Conservation (phyloP, 805 yeast species). For the Starmera quercuum region DNA sequence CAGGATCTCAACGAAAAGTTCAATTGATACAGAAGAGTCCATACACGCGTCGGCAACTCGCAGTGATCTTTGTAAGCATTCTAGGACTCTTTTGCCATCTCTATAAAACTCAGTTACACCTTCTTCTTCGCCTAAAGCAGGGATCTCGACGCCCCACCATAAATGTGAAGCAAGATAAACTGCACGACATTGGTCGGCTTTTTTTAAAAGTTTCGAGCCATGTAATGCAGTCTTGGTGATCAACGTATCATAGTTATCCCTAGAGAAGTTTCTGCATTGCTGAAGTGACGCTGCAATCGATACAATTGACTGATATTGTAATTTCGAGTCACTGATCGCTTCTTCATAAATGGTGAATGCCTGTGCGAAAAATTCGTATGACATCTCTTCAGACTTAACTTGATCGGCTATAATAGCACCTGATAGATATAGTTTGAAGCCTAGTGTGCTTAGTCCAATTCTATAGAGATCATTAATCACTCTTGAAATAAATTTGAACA, state of each 20-base stretch:
- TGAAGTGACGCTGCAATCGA: conserved; percentile 45
- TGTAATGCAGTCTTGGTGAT: conserved; percentile 82
- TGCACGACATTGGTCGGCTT: conserved; percentile 91
- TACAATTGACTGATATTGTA: conserved; percentile 46
- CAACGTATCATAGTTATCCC: conserved; percentile 71
- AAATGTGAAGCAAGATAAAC: conserved; percentile 83
- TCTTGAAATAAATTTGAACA: conserved; percentile 70
- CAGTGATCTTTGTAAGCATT: conserved; percentile 81
- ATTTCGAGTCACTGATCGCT: conserved; percentile 41
- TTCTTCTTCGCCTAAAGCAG: conserved; percentile 36
- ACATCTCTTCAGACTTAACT: conserved; percentile 56
- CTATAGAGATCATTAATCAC: conserved; percentile 58
- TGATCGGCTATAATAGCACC: conserved; percentile 80
- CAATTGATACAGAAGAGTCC: conserved; percentile 67
- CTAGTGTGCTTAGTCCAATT: conserved; percentile 27
- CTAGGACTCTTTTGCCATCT: conserved; percentile 71
- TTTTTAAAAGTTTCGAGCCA: conserved; percentile 81
- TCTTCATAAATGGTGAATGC: conserved; percentile 82
- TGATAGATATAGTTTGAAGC: conserved; percentile 44
- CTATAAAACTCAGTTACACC: conserved; percentile 34
- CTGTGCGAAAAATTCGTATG: conserved; percentile 85
- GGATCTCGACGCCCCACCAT: conserved; percentile 83
- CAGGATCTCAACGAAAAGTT: conserved; percentile 83
- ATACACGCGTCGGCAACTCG: conserved; percentile 92
- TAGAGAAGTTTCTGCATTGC: conserved; percentile 40